phyloP scores from a whole-genome alignment of 768 basidiomycete genomes.

The Filobasidium wieringae region DNA sequence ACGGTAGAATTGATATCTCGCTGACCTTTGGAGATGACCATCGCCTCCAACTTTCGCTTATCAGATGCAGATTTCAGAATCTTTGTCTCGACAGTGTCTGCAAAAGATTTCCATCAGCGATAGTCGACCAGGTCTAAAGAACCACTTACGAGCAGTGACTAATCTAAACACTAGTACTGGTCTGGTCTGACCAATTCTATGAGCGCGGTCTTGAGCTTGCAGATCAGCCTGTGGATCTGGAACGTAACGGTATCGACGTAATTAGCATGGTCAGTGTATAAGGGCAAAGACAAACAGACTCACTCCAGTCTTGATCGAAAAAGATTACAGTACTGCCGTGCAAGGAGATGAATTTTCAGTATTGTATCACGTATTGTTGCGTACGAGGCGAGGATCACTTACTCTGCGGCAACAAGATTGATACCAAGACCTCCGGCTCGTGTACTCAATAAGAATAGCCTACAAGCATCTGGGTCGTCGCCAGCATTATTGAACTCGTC shows the following conservation, averaged over 20 bases:
- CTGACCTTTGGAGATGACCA: constrained; percentile 84
- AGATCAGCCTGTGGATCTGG: constrained; percentile 75
- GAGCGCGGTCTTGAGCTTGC: constrained; percentile 90
- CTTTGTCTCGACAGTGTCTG: constrained; percentile 74
- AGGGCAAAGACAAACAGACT: constrained; percentile 9
- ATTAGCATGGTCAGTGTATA: constrained; percentile 43
- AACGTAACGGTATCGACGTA: too few species aligned
- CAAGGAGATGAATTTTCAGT: neutral
- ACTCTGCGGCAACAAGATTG: constrained; percentile 48
- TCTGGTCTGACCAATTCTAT: constrained; percentile 86
- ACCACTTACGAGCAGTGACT: constrained; percentile 52
- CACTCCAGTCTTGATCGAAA: constrained; percentile 83
- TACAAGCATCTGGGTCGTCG: constrained; percentile 42
- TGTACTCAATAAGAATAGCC: constrained; percentile 62
- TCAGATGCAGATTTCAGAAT: constrained; percentile 64
- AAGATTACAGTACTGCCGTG: constrained; percentile 66
- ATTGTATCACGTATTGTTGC: too few species aligned
- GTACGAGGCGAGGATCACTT: too few species aligned
- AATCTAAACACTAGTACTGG: constrained; percentile 84
- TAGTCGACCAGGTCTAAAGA: neutral
- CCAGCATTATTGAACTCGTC: constrained; percentile 65
- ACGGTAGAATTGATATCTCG: neutral
- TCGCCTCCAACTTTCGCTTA: constrained; percentile 71
- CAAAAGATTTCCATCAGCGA: neutral
- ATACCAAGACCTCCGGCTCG: constrained; percentile 95